Evolutionary conservation across 2,329 filamentous ascomycete species (phyloP), one percentile per base, ranked within the genome.

Genomic region (Fusarium sp.): DNA sequence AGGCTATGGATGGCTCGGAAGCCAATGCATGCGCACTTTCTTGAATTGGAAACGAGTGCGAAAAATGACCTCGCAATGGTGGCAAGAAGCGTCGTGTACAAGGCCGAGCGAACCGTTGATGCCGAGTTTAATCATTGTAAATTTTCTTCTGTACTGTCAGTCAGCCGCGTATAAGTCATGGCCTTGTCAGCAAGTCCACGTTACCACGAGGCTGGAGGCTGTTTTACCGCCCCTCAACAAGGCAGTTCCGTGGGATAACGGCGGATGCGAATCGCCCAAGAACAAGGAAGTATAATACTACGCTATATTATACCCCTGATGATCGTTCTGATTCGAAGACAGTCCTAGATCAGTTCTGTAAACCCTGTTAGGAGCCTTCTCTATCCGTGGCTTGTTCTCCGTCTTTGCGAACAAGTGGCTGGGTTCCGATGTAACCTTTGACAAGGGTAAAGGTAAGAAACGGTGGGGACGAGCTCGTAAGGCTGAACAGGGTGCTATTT

Each of bases 401-500:
- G 54, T 16, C 44, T 52, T 42, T 59, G 37, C 48, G 46, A 59
- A 67, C 46, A 42, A 42, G 34, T 48, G 40, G 40, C 48, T 66
- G 22, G 25, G 42, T 14, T 54, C 30, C 37, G 34, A 61, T 61
- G 55, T 61, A 45, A 57, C 69, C 59, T 29, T 30, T 52, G 27
- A 52, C 72, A 66, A 71, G 72, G 72, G 69, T 64, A 18, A 6
- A 9, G 57, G 61, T 65, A 32, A 59, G 51, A 59, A 60, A 65
- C 68, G 58, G 71, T 73, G 71, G 73, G 55, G 67, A 60, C 57
- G 27, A 25, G 46, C 69, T 65, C 69, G 73, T 75, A 75, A 75
- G 73, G 73, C 73, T 75, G 73, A 75, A 75, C 71, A 75, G 66
- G 69, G 61, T 71, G 61, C 63, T 65, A 67, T 68, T 70, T 71